Evolutionary conservation across 306 rosid species (phyloP).

Genomic region (Mucuna pruriens): DNA sequence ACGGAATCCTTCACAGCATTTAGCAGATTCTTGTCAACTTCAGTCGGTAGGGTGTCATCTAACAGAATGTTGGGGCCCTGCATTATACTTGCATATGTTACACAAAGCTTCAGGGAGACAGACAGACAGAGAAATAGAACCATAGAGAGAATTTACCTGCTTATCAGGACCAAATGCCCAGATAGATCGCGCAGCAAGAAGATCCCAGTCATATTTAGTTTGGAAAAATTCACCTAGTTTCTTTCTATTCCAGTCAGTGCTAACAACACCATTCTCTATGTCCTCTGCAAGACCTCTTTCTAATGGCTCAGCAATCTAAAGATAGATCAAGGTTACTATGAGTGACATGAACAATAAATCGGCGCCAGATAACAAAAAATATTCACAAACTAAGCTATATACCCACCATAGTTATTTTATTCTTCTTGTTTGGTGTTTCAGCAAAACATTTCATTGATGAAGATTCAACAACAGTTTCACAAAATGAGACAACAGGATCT

Average conservation of each 20-base stretch:
- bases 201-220: conserved; percentile 95
- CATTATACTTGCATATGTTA: conserved; percentile 34
- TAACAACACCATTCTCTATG: conserved; percentile 94
- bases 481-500: conserved; percentile 96
- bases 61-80: conserved; percentile 97
- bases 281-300: conserved; percentile 99
- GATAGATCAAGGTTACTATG: conserved; percentile 19
- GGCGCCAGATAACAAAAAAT: background rate
- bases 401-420: conserved; percentile 95
- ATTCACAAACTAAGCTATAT: background rate
- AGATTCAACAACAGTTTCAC: conserved; percentile 97
- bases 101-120: background rate
- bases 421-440: conserved; percentile 97
- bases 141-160: conserved; percentile 61
- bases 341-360: conserved; percentile 18
- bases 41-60: conserved; percentile 93
- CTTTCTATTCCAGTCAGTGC: conserved; percentile 92
- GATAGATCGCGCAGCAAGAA: conserved; percentile 95
- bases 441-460: conserved; percentile 99
- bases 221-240: conserved; percentile 95
- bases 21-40: conserved; percentile 87
- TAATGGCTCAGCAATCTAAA: conserved; percentile 92
- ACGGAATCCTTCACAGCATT: conserved; percentile 94
- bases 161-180: conserved; percentile 99
- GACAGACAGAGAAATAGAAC: background rate